A percentile compares a stretch with the other conserved stretches of the same genome.
These are phyloP conservation scores for Phialemoniopsis sp. DNA, from an alignment of 2,329 filamentous ascomycete species.

Conservation along the genomic window DNA sequence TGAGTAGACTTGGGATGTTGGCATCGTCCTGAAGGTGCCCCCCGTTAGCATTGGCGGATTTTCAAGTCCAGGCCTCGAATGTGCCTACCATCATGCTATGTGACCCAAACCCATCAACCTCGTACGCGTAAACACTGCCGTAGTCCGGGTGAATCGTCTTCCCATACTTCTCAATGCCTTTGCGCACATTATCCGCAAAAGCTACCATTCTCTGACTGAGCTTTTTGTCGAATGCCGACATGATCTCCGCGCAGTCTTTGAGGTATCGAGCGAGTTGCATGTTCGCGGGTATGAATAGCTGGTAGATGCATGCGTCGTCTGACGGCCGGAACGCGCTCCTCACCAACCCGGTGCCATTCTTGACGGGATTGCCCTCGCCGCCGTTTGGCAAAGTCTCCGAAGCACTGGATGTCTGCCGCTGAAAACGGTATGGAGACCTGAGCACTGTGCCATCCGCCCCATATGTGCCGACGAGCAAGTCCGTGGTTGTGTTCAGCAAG, in stretches of 20 bases:
- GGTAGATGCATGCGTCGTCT: slow-evolving; percentile 74
- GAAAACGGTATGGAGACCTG: slow-evolving; percentile 63
- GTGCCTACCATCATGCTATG: slow-evolving; percentile 43
- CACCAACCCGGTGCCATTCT: slow-evolving; percentile 63
- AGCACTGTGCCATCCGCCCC: slow-evolving; percentile 44
- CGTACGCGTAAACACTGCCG: slow-evolving; percentile 53
- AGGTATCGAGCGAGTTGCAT: slow-evolving; percentile 62
- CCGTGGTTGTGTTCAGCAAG: slow-evolving; percentile 58
- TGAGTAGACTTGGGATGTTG: slow-evolving; percentile 60
- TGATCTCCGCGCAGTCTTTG: slow-evolving; percentile 29
- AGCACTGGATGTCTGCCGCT: slow-evolving; percentile 58
- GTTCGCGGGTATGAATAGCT: slow-evolving; percentile 75
- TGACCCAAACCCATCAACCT: slow-evolving; percentile 67
- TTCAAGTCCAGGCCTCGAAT: neutral
- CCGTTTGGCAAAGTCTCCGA: slow-evolving; percentile 69
- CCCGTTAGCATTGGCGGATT: too few species aligned
- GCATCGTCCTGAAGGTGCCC: slow-evolving; percentile 45
- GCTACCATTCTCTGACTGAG: slow-evolving; percentile 5
- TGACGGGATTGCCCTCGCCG: slow-evolving; percentile 70
- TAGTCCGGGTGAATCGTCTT: slow-evolving; percentile 6
- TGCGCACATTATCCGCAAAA: slow-evolving; percentile 6
- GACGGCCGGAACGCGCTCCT: slow-evolving; percentile 75
- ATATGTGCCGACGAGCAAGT: slow-evolving; percentile 65
- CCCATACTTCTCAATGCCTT: slow-evolving; percentile 11
- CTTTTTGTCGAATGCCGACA: slow-evolving; percentile 13